These are phyloP conservation scores for Mycena pura DNA, from an alignment of 768 basidiomycete species.

Conservation along the genomic window DNA sequence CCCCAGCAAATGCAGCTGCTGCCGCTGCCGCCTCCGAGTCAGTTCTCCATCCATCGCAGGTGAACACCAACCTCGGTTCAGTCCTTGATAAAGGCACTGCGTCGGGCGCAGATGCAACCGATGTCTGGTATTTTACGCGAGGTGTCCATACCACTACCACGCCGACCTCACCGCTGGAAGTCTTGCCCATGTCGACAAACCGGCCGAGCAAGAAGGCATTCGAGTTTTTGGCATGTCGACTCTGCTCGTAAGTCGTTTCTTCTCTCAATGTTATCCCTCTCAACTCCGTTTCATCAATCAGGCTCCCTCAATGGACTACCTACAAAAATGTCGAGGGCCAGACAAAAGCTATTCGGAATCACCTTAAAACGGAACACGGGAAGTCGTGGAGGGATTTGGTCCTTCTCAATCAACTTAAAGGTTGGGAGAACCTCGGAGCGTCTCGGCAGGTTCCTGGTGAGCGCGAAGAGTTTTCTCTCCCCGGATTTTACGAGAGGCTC, in stretches of 20 bases:
- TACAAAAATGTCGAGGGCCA: conserved; percentile 28
- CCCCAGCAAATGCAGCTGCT: too few species aligned
- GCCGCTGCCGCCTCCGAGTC: neutral
- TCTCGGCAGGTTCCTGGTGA: neutral
- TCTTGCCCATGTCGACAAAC: neutral
- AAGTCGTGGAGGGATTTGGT: conserved; percentile 18
- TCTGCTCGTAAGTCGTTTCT: conserved; percentile 5
- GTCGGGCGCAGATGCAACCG: neutral
- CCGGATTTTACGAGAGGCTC: conserved; percentile 27
- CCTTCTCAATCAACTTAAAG: conserved; percentile 19
- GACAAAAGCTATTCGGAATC: conserved; percentile 20
- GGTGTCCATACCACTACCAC: neutral
- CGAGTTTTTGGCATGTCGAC: neutral
- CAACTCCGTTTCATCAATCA: neutral
- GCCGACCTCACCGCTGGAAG: neutral
- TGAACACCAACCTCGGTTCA: neutral
- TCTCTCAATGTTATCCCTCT: neutral
- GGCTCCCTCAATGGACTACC: conserved; percentile 5
- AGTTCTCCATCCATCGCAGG: neutral
- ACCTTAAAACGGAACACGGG: conserved; percentile 12
- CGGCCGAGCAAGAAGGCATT: neutral
- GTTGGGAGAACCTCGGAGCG: neutral
- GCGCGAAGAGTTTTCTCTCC: conserved; percentile 19
- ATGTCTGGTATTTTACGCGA: conserved; percentile 9
- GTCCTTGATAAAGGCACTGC: neutral